Evolutionary conservation across 208 protist genomes (phyloP), one percentile per base, ranked within the genome.

Genomic region (Leishmania gerbilli): DNA sequence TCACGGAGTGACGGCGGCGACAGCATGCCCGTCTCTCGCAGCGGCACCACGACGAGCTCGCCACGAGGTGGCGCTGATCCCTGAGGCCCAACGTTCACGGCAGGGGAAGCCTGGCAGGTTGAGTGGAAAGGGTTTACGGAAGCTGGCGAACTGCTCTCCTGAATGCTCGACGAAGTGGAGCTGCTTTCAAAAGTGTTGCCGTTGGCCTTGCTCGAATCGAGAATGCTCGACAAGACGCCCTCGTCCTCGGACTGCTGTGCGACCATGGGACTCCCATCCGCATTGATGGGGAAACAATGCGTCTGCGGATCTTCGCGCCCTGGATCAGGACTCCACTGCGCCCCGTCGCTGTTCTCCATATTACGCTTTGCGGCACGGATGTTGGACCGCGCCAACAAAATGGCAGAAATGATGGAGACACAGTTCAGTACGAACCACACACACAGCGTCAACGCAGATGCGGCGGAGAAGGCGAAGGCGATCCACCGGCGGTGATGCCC

Each of bases 401-500:
- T 19, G 21, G 83, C 67, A 3, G 67, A 53, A 37, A 80, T 34
- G 7, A 91, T 71, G 67, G 76, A 79, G 7, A 74, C 6, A 21
- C 40, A 31, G 27, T 80, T 85, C 40, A 89, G 65, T n/a, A 60
- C 56, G 1, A 84, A 31, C 79, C 67, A 85, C 64, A 84, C 40
- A 27, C 81, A 42, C 1, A 83, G 56, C 21, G 81, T 42, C 1
- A 84, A 55, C 11, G 84, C 74, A 3, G 40, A 82, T 24, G 74
- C 79, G 17, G 85, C 8, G 11, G 89, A 67, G n/a, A 90, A 76
- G 24, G 62, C 68, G 64, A 87, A 84, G 19, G 83, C 72, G 9
- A 87, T 71, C 91, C 89, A 92, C 13, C 69, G 71, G 47, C 74
- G 69, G n/a, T 86, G 69, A 7, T 84, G 49, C 21, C 82, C 79